Evolutionary conservation across 2,329 filamentous ascomycete genomes (phyloP).

Genomic region (Diaporthe citri): DNA sequence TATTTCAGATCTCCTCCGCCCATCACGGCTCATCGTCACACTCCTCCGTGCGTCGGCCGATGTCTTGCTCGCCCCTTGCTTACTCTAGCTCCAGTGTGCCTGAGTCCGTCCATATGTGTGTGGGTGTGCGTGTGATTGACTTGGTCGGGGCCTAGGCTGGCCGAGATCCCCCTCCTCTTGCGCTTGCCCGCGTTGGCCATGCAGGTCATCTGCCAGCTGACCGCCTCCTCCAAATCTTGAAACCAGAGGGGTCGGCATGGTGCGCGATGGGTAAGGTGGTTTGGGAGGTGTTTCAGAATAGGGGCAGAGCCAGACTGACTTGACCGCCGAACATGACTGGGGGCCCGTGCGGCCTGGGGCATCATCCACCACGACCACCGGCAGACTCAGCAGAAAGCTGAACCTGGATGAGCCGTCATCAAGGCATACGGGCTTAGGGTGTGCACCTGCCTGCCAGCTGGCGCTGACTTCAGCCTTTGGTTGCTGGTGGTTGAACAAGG

Average conservation of each 20-base stretch:
- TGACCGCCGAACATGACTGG: background rate
- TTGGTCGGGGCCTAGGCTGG: slow-evolving; percentile 13
- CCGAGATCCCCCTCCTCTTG: background rate
- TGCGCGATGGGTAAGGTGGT: slow-evolving; percentile 28
- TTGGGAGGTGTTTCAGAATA: slow-evolving; percentile 29
- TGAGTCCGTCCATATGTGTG: background rate
- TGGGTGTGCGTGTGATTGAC: background rate
- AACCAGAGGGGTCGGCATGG: slow-evolving; percentile 21
- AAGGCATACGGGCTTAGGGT: too few relatives aligned
- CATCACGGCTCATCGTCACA: slow-evolving; percentile 11
- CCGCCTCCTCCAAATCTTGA: slow-evolving; percentile 23
- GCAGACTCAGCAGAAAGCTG: background rate
- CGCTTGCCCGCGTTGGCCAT: background rate
- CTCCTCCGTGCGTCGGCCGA: slow-evolving; percentile 4
- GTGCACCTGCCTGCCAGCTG: slow-evolving; percentile 12
- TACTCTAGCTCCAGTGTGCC: background rate
- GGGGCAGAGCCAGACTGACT: slow-evolving; percentile 24
- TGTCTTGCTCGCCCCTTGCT: background rate
- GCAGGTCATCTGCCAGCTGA: slow-evolving; percentile 15
- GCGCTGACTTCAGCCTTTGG: background rate
- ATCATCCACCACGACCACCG: background rate
- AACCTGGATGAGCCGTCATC: background rate
- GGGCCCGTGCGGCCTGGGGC: slow-evolving; percentile 18
- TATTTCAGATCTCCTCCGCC: background rate
- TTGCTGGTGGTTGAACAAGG: background rate